These are phyloP conservation scores for Rhizopogon sp. DNA, from an alignment of 768 basidiomycete species.

Conservation along the genomic window DNA sequence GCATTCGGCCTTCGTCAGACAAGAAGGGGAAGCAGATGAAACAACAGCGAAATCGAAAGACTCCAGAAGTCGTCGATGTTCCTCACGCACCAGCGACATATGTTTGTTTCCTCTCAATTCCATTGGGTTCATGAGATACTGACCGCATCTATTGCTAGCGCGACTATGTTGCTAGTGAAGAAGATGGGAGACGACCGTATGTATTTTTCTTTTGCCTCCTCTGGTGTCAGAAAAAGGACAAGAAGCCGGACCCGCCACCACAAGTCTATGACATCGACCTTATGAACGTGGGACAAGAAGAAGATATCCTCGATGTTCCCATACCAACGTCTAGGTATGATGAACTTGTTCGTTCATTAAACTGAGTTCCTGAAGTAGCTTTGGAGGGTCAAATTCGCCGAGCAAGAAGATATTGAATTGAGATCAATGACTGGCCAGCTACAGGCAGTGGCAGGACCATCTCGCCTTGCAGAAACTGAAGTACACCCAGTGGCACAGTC, in stretches of 20 bases:
- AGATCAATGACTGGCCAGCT: too few species aligned
- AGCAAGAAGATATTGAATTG: too few species aligned
- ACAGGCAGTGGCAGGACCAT: too few species aligned
- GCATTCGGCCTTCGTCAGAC: not conserved
- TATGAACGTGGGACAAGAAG: too few species aligned
- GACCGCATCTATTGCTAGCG: not conserved
- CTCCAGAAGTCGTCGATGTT: not conserved
- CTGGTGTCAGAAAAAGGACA: not conserved
- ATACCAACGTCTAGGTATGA: too few species aligned
- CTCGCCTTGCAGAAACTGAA: too few species aligned
- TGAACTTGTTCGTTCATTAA: too few species aligned
- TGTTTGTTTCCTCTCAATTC: not conserved
- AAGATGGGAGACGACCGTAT: not conserved
- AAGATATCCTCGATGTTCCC: too few species aligned
- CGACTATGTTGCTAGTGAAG: not conserved
- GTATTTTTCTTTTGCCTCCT: not conserved
- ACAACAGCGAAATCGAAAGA: not conserved
- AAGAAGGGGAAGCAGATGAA: too few species aligned
- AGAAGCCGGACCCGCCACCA: not conserved
- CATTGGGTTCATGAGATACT: not conserved
- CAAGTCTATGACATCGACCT: not conserved
- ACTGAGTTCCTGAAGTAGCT: too few species aligned
- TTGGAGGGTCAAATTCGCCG: too few species aligned
- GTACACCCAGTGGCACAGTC: too few species aligned
- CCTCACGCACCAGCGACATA: not conserved